Evolutionary conservation across 352 stramenopile species (phyloP).

Genomic region (Pythium rhizo-oryzae): DNA sequence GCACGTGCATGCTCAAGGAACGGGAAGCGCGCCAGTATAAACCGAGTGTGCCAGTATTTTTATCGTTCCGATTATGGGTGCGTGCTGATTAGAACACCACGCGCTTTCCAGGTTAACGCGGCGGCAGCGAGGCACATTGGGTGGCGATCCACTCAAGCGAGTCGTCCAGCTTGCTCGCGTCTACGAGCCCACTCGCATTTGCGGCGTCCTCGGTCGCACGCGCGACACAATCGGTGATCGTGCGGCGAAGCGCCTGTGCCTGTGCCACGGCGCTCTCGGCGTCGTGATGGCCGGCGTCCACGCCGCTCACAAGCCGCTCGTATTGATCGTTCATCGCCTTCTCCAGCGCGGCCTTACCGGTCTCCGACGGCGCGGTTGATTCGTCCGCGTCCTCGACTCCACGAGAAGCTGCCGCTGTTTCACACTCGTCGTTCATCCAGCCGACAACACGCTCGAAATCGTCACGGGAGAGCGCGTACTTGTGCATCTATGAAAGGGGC

Average conservation of each 20-base stretch:
- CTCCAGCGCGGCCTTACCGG: constrained; percentile 20
- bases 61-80: too few relatives aligned
- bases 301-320: background rate
- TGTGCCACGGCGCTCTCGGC: background rate
- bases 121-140: background rate
- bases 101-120: background rate
- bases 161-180: background rate
- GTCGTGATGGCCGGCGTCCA: background rate
- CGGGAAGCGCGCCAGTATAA: too few relatives aligned
- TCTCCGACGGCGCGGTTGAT: background rate
- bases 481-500: constrained; percentile 4
- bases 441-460: constrained; percentile 21
- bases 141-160: constrained; percentile 24
- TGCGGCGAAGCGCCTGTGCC: background rate
- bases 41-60: too few relatives aligned
- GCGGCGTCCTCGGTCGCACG: constrained; percentile 7
- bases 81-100: too few relatives aligned
- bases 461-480: background rate
- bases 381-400: background rate
- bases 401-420: background rate
- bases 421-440: constrained; percentile 27
- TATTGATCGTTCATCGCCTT: constrained; percentile 8
- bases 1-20: too few relatives aligned
- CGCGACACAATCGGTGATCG: constrained; percentile 21
- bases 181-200: background rate